A percentile compares a stretch with the other conserved stretches of the same genome.
phyloP scores from a whole-genome alignment of 1,284 basidiomycete genomes.

The Fistulina hepatica region DNA sequence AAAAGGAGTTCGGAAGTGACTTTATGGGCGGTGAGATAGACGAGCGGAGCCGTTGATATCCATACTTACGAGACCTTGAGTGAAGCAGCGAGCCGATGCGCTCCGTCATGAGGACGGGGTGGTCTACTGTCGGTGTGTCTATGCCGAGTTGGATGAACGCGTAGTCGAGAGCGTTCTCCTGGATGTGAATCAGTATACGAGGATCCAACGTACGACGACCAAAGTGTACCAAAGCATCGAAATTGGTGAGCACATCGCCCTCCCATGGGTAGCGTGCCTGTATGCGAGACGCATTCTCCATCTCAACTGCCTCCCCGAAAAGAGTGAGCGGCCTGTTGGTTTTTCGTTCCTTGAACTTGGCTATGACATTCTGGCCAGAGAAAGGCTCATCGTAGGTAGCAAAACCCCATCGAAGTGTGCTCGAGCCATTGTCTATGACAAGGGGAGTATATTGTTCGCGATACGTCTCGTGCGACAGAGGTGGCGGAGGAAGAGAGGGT shows the following conservation, averaged over 20 bases:
- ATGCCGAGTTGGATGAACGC: conserved; percentile 84
- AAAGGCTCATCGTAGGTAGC: conserved; percentile 41
- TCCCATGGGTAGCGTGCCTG: conserved; percentile 81
- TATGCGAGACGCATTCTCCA: conserved; percentile 71
- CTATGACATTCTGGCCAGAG: conserved; percentile 58
- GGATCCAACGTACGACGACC: conserved; percentile 1
- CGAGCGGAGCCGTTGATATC: conserved; percentile 2
- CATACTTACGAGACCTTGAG: conserved; percentile 67
- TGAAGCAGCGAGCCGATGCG: conserved; percentile 84
- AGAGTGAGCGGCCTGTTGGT: conserved; percentile 70
- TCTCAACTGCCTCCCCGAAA: conserved; percentile 77
- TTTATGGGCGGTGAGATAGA: conserved; percentile 22
- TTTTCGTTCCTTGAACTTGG: conserved; percentile 83
- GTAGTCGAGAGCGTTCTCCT: conserved; percentile 95
- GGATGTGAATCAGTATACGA: conserved; percentile 22
- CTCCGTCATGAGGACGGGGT: conserved; percentile 94
- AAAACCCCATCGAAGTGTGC: conserved; percentile 86
- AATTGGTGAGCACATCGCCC: conserved; percentile 81
- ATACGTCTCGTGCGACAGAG: conserved; percentile 32
- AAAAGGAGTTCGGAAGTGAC: conserved; percentile 96
- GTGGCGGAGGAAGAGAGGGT: conserved; percentile 23
- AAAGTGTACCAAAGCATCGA: conserved; percentile 70
- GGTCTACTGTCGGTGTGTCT: conserved; percentile 67
- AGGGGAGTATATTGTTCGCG: conserved; percentile 49
- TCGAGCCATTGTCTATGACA: conserved; percentile 91